A percentile compares a stretch with the other conserved stretches of the same genome.
These are phyloP conservation scores for Tetracentron sinense DNA, from an alignment of 164 flowering plant genomes.

Conservation along the genomic window DNA sequence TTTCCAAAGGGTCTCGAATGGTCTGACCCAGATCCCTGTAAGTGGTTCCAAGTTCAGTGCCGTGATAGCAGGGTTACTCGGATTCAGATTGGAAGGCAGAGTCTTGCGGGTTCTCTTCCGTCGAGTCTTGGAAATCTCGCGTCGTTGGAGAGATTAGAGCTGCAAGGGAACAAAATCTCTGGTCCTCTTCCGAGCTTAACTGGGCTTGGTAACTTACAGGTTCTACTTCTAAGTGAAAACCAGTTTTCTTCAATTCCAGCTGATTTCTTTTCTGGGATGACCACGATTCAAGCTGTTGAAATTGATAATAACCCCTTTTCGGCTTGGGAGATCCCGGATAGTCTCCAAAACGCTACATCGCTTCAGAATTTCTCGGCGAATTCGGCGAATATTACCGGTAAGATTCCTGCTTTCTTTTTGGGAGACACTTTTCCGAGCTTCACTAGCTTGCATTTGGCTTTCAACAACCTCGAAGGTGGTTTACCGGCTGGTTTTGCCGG, in stretches of 20 bases:
- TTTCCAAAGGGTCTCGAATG: slow-evolving; percentile 39
- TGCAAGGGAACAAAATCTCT: slow-evolving; percentile 54
- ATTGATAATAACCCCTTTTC: slow-evolving; percentile 65
- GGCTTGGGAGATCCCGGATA: slow-evolving; percentile 66
- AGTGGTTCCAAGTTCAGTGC: slow-evolving; percentile 62
- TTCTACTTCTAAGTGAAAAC: slow-evolving; percentile 54
- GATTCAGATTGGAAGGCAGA: slow-evolving; percentile 61
- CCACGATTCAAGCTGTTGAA: slow-evolving; percentile 46
- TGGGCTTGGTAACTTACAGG: slow-evolving; percentile 58
- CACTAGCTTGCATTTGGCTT: slow-evolving; percentile 51
- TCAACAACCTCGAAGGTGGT: slow-evolving; percentile 56
- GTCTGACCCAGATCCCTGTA: slow-evolving; percentile 70
- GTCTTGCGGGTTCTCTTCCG: slow-evolving; percentile 65
- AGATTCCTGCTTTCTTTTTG: slow-evolving; percentile 60
- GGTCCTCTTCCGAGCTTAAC: slow-evolving; percentile 72
- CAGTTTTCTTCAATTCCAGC: slow-evolving; percentile 51
- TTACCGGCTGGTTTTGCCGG: slow-evolving; percentile 58
- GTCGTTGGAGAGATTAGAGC: slow-evolving; percentile 55
- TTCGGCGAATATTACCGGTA: slow-evolving; percentile 57
- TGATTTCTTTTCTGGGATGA: slow-evolving; percentile 63
- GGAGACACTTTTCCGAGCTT: slow-evolving; percentile 48
- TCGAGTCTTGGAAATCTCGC: slow-evolving; percentile 39
- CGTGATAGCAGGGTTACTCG: slow-evolving; percentile 46
- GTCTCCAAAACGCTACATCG: slow-evolving; percentile 40
- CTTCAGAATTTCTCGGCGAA: slow-evolving; percentile 87